Evolutionary conservation across 2,329 filamentous ascomycete genomes (phyloP), one percentile per base, ranked within the genome.

Genomic region (Stagonosporopsis chrysanthemi): DNA sequence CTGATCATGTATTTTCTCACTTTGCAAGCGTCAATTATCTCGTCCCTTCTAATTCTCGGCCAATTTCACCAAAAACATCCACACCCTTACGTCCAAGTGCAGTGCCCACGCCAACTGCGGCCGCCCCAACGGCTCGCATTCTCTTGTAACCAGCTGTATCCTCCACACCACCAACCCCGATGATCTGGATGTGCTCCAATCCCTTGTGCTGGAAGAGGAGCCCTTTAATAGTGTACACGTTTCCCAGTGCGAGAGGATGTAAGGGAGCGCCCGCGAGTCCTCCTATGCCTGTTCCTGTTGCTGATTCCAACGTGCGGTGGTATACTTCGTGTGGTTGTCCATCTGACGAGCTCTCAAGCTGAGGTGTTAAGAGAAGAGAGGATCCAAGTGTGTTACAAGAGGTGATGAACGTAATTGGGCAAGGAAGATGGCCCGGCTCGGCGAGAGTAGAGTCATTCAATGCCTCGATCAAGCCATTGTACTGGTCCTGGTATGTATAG

Each of bases 301-400:
- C 84, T 2, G 87, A 84, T 7, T 79, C 78, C 2, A 88, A 74
- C 3, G 78, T 77, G 6, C 66, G 65, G 14, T 69, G 65, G 39
- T 70, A 72, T 9, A 57, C 54, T 26, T 52, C 39, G 24, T 57
- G 49, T 6, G 43, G 17, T 2, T 65, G 61, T 62, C 41, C 19
- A 52, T 49, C 6, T 39, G 47, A 19, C 45, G 52, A 51, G 19
- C 33, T 52, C 23, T 63, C 48, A 5, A 63, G 0, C 68, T 62
- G 57, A n/a, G 65, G 67, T 22, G 61, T 53, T 0, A 91, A 72
- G 0, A 91, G 76, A 0, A 93, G 78, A 41, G 86, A 89, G 0
- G 83, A 86, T 0, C 90, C 90, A 0, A 93, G 83, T 0, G 86
- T 93, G 67, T 93, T 93, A 1, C 87, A 90, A 0, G 89, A 84